Evolutionary conservation across 352 stramenopile species (phyloP).

Genomic region (Phytophthora podocarpi): DNA sequence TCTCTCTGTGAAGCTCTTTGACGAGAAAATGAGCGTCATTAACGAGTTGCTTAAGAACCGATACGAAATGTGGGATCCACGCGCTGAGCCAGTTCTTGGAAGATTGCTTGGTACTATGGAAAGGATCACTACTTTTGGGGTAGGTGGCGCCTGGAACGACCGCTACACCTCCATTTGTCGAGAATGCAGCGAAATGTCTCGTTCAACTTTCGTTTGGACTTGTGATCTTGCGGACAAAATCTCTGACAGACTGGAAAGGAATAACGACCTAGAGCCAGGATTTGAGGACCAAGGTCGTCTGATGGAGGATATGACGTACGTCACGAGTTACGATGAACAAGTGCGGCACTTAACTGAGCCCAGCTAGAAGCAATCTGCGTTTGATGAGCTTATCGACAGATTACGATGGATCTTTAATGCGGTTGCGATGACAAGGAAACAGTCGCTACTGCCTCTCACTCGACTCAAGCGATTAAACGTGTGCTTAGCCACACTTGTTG

Average conservation of each 20-base stretch:
- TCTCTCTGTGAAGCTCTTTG: neutral
- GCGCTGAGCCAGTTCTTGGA: conserved; percentile 1
- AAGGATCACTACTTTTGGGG: neutral
- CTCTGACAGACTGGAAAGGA: too few relatives aligned
- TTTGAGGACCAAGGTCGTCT: conserved; percentile 7
- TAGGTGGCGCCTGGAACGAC: neutral
- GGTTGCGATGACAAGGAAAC: conserved; percentile 10
- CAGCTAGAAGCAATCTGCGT: conserved; percentile 3
- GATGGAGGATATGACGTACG: conserved; percentile 1
- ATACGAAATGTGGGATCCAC: conserved; percentile 7
- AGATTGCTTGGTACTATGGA: neutral
- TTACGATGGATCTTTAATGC: conserved; percentile 22
- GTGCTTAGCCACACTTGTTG: conserved; percentile 6
- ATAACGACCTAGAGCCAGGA: too few relatives aligned
- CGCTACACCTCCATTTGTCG: conserved; percentile 5
- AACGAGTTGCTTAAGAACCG: too few relatives aligned
- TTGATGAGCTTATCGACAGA: conserved; percentile 25
- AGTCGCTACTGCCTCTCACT: conserved; percentile 6
- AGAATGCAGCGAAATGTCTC: conserved; percentile 13
- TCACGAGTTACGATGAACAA: conserved; percentile 8
- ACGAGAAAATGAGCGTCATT: too few relatives aligned
- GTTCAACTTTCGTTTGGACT: conserved; percentile 8
- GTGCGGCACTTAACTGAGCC: neutral
- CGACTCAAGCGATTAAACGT: conserved; percentile 16
- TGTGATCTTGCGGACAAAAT: too few relatives aligned